These are phyloP conservation scores for Sonneratia alba DNA, from an alignment of 345 rosid species.

Conservation along the genomic window DNA sequence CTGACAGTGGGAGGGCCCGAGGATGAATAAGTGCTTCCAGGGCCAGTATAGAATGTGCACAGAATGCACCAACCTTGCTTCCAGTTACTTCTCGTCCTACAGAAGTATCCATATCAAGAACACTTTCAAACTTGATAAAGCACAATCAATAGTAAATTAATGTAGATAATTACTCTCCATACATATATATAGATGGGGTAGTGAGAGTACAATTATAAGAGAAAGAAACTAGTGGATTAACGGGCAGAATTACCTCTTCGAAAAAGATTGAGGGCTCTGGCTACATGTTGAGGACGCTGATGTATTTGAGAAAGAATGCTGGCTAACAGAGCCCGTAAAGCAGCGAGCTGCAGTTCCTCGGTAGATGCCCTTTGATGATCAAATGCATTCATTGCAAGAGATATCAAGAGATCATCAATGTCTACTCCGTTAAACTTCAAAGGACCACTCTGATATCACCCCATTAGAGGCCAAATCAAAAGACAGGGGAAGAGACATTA, in stretches of 20 bases:
- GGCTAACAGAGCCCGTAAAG: slow-evolving; percentile 59
- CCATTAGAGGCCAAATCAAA: slow-evolving; percentile 7
- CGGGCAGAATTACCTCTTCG: slow-evolving; percentile 43
- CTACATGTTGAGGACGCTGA: slow-evolving; percentile 47
- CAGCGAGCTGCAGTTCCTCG: slow-evolving; percentile 63
- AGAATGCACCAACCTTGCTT: slow-evolving; percentile 45
- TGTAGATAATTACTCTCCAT: background rate
- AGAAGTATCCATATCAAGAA: slow-evolving; percentile 6
- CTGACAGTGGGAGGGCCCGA: slow-evolving; percentile 49
- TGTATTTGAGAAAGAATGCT: slow-evolving; percentile 66
- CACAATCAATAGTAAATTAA: background rate
- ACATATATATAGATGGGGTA: background rate
- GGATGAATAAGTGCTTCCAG: slow-evolving; percentile 87
- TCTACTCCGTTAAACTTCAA: slow-evolving; percentile 52
- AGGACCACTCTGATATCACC: slow-evolving; percentile 51
- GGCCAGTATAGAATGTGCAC: slow-evolving; percentile 61
- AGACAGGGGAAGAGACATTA: background rate
- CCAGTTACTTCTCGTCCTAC: slow-evolving; percentile 54
- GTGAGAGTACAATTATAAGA: background rate
- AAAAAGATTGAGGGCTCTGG: slow-evolving; percentile 65
- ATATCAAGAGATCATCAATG: slow-evolving; percentile 52
- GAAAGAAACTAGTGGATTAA: background rate
- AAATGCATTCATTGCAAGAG: slow-evolving; percentile 33
- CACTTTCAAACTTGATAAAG: background rate
- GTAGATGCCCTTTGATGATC: slow-evolving; percentile 19